These are phyloP conservation scores for Umbelopsis sp. DNA, from an alignment of 192 early-diverging fungal species.

Conservation along the genomic window DNA sequence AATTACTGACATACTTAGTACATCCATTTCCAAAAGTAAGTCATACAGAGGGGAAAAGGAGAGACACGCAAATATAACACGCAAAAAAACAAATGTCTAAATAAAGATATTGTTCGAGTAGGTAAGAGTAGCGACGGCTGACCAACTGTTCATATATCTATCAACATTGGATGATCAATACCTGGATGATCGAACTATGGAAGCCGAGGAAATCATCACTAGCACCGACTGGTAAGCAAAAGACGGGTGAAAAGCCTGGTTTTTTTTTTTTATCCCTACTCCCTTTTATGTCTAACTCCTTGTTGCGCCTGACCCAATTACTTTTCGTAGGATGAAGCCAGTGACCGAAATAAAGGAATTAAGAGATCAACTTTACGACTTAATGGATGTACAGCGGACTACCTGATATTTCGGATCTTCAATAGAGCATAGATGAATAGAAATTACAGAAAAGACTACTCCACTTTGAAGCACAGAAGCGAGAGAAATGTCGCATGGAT, in stretches of 20 bases:
- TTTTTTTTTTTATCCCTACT: constrained; percentile 13
- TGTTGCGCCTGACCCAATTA: constrained; percentile 7
- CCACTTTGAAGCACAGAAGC: neutral
- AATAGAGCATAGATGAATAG: constrained; percentile 6
- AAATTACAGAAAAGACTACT: neutral
- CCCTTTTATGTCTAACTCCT: neutral
- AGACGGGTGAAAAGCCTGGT: neutral
- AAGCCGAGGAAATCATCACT: constrained; percentile 64
- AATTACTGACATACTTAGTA: constrained; percentile 63
- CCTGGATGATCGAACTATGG: constrained; percentile 37
- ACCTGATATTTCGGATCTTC: constrained; percentile 1
- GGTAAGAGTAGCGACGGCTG: constrained; percentile 70
- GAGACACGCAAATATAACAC: neutral
- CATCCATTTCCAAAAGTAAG: constrained; percentile 79
- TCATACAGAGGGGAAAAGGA: neutral
- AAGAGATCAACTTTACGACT: constrained; percentile 42
- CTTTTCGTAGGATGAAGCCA: constrained; percentile 43
- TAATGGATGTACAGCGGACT: constrained; percentile 26
- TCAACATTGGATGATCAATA: constrained; percentile 54
- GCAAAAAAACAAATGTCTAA: neutral
- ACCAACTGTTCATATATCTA: constrained; percentile 72
- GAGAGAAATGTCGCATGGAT: neutral
- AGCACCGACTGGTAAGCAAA: constrained; percentile 66
- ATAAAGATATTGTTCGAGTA: constrained; percentile 28
- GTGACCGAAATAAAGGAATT: constrained; percentile 43